phyloP scores from a whole-genome alignment of 2,329 filamentous ascomycete genomes.

The Drechslerella dactyloides region DNA sequence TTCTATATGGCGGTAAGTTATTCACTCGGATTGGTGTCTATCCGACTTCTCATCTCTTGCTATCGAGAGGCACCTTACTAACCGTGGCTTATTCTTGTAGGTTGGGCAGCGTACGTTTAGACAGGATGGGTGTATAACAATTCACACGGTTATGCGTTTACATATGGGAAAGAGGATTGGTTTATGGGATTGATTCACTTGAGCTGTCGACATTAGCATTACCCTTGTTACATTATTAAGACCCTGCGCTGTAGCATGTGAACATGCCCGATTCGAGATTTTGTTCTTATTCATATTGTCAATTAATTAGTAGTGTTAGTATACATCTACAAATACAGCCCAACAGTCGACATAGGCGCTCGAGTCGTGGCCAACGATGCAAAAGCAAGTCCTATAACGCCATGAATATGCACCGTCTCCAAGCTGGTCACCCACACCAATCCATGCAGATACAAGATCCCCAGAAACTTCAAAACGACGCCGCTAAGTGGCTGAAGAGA shows the following conservation, averaged over 20 bases:
- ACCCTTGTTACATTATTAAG: no score
- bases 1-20: conserved; percentile 77
- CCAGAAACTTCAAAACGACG: conserved; percentile 20
- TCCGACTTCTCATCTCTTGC: background rate
- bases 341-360: background rate
- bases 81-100: conserved; percentile 55
- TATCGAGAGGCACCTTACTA: background rate
- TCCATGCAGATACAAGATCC: conserved; percentile 11
- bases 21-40: background rate
- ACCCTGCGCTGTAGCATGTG: no score
- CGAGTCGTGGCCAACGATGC: background rate
- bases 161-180: no score
- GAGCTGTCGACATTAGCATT: no score
- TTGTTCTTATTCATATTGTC: conserved; percentile 3
- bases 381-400: conserved; percentile 22
- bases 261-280: background rate
- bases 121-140: background rate
- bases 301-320: conserved; percentile 11
- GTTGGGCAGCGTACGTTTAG: conserved; percentile 60
- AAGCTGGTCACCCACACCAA: conserved; percentile 26
- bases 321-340: background rate
- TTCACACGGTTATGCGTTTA: no score
- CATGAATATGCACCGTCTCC: conserved; percentile 25
- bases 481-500: conserved; percentile 53
- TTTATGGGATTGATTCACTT: no score